These are phyloP conservation scores for Circinella umbellata DNA, from an alignment of 371 early-diverging fungal species.

Conservation along the genomic window DNA sequence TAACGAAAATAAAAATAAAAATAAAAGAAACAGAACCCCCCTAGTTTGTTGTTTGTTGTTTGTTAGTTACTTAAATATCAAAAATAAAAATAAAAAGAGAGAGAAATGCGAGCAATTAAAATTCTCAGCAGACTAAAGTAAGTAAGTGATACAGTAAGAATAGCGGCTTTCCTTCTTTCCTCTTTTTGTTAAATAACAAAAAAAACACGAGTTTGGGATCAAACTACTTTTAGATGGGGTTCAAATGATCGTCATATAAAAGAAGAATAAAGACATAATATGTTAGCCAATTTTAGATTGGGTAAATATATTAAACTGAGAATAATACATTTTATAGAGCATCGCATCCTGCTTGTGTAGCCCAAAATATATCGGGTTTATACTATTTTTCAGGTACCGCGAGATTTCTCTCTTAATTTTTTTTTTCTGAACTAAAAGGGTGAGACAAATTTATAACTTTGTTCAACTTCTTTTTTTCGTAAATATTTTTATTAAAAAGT, in stretches of 20 bases:
- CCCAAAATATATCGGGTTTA: not conserved
- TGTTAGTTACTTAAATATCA: too few species aligned
- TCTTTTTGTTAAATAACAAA: too few species aligned
- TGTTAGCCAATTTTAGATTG: not conserved
- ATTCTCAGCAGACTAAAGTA: too few species aligned
- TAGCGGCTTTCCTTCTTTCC: too few species aligned
- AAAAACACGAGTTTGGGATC: too few species aligned
- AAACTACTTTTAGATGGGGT: too few species aligned
- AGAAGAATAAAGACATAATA: not conserved
- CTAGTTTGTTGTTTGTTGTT: too few species aligned
- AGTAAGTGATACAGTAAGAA: too few species aligned
- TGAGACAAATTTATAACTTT: conserved; percentile 3
- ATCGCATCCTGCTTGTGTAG: not conserved
- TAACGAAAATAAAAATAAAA: not conserved
- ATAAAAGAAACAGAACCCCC: not conserved
- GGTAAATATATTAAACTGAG: not conserved
- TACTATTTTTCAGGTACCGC: conserved; percentile 6
- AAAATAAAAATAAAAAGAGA: too few species aligned
- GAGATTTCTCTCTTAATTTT: not conserved
- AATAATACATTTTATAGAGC: not conserved
- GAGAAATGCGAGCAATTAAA: too few species aligned
- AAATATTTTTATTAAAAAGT: not conserved
- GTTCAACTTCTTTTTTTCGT: not conserved
- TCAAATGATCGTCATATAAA: not conserved
- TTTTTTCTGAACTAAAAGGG: not conserved